These are phyloP conservation scores for Xylaria sp. DNA, from an alignment of 2,329 filamentous ascomycete species.

Conservation along the genomic window DNA sequence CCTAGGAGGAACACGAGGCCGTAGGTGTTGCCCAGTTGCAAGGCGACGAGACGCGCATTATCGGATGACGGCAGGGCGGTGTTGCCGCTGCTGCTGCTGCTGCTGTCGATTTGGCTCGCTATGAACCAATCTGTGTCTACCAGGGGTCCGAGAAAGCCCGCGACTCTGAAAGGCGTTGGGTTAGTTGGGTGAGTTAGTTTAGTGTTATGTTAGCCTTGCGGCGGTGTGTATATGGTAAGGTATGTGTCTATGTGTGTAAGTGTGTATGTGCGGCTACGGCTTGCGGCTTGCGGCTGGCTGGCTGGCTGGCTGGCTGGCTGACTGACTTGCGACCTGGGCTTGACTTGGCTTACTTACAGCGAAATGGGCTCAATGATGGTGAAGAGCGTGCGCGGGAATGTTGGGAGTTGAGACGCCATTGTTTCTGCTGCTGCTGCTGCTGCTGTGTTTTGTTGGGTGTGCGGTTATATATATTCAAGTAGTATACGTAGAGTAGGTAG, in stretches of 20 bases:
- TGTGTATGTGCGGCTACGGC: neutral
- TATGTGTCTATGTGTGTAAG: neutral
- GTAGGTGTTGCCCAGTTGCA: constrained; percentile 77
- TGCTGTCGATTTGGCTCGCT: constrained; percentile 67
- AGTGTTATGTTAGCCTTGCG: neutral
- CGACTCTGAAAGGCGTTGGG: constrained; percentile 59
- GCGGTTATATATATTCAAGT: constrained; percentile 7
- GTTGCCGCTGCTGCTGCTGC: constrained; percentile 4
- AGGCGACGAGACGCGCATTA: constrained; percentile 66
- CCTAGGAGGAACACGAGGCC: constrained; percentile 73
- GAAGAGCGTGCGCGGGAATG: constrained; percentile 73
- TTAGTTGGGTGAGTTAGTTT: no score
- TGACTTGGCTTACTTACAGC: constrained; percentile 59
- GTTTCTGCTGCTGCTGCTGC: neutral
- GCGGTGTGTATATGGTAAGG: neutral
- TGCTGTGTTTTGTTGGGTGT: neutral
- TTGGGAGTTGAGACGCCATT: constrained; percentile 72
- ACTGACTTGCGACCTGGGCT: no score
- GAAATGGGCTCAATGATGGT: constrained; percentile 76
- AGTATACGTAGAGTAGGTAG: neutral
- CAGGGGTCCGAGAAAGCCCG: constrained; percentile 67
- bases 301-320: no score
- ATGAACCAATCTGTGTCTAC: constrained; percentile 71
- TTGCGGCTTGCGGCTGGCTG: no score
- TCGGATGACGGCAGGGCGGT: constrained; percentile 46